These are phyloP conservation scores for Penicillium ochrochloron DNA, from an alignment of 495 filamentous ascomycete species.

Conservation along the genomic window DNA sequence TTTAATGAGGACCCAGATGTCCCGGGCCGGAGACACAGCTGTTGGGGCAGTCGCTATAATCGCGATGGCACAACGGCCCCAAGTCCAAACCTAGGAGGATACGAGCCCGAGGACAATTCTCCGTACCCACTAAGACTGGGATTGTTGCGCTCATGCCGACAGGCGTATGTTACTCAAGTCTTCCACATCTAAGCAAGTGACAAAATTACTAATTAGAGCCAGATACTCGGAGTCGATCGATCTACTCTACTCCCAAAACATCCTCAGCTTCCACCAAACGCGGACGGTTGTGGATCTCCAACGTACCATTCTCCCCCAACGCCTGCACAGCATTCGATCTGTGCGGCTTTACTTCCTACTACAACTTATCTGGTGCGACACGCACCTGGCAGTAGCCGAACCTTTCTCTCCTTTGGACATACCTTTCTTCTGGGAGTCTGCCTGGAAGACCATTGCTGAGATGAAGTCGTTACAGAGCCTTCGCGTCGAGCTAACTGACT, in stretches of 20 bases:
- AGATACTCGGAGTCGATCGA: conserved; percentile 1
- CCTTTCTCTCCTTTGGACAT: neutral
- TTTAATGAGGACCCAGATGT: neutral
- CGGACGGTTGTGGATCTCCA: neutral
- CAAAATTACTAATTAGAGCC: neutral
- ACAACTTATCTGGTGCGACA: neutral
- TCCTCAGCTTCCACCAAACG: neutral
- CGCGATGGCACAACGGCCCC: neutral
- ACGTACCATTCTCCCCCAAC: neutral
- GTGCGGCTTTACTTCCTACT: neutral
- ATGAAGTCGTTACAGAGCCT: neutral
- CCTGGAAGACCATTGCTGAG: neutral
- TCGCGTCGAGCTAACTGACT: neutral
- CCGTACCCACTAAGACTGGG: neutral
- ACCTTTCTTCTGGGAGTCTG: neutral
- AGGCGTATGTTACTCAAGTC: neutral
- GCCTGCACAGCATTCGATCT: neutral
- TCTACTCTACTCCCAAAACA: neutral
- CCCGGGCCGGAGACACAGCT: neutral
- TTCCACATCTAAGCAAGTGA: neutral
- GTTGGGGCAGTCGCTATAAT: neutral
- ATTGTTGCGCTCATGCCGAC: neutral
- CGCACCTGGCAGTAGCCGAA: neutral
- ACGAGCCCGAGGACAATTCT: neutral
- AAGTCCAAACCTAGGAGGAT: neutral